Conservation (phyloP, 306 rosid species). For the Gastrolobium bilobum region DNA sequence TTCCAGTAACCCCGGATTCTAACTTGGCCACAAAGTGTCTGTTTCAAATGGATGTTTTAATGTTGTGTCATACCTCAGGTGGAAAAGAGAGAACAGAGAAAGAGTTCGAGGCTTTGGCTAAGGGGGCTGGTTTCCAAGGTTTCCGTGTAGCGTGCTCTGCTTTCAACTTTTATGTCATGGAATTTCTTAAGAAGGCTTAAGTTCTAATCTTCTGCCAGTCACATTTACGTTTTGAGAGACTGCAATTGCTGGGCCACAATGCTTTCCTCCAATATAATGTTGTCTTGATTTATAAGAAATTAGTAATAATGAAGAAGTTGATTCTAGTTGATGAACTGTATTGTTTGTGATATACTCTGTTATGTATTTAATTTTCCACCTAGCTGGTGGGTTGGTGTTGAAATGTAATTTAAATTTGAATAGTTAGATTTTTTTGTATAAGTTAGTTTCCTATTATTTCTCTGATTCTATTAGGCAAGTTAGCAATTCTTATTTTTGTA, state of each 20-base stretch:
- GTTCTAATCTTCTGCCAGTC: background rate
- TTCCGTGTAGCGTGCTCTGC: slow-evolving; percentile 7
- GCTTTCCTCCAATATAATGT: background rate
- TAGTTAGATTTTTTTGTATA: too few species aligned
- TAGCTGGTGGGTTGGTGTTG: background rate
- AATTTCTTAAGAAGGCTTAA: slow-evolving; percentile 30
- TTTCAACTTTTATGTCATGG: slow-evolving; percentile 41
- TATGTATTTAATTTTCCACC: background rate
- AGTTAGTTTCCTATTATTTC: too few species aligned
- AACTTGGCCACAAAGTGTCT: background rate
- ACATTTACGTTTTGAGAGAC: background rate
- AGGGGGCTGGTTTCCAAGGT: slow-evolving; percentile 43
- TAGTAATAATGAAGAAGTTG: background rate
- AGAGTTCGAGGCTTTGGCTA: slow-evolving; percentile 47
- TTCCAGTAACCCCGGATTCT: slow-evolving; percentile 30
- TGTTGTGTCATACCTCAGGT: slow-evolving; percentile 38
- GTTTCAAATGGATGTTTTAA: slow-evolving; percentile 32
- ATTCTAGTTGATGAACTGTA: background rate
- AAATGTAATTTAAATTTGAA: too few species aligned
- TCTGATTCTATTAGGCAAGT: too few species aligned
- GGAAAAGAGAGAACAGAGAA: slow-evolving; percentile 49
- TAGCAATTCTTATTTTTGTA: too few species aligned
- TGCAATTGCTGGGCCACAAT: background rate
- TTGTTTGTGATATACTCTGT: background rate
- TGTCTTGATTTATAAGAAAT: background rate